Evolutionary conservation across 148 eudicot genomes (phyloP).

Genomic region (Rhododendron ovatum): DNA sequence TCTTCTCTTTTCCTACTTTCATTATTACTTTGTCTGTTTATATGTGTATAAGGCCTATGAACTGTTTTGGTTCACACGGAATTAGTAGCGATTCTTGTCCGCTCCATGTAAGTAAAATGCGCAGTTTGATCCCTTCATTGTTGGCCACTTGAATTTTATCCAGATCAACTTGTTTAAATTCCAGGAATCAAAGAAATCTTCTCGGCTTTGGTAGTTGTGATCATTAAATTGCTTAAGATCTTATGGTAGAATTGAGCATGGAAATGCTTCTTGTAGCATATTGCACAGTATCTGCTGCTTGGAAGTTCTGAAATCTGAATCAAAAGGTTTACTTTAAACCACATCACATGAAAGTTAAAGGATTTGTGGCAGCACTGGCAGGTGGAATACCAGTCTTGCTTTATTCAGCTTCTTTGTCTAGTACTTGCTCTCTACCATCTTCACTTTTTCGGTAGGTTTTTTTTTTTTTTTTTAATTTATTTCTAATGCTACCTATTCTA

Average conservation of each 20-base stretch:
- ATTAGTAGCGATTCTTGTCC: neutral
- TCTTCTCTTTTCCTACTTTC: neutral
- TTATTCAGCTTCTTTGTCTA: constrained; percentile 1
- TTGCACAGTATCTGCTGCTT: neutral
- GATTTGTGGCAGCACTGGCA: neutral
- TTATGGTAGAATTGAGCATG: neutral
- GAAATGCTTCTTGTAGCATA: neutral
- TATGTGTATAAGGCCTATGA: neutral
- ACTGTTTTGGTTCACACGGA: neutral
- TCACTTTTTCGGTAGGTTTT: neutral
- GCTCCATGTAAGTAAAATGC: neutral
- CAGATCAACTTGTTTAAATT: neutral
- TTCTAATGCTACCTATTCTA: constrained; percentile 17
- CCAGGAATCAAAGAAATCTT: neutral
- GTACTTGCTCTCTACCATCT: neutral
- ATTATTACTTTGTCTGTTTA: neutral
- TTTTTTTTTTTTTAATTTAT: neutral
- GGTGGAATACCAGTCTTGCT: neutral
- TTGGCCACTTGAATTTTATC: neutral
- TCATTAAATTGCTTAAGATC: neutral
- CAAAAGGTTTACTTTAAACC: neutral
- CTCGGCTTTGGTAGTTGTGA: neutral
- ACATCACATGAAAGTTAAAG: neutral
- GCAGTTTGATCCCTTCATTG: neutral
- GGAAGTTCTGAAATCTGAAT: neutral